A percentile compares a stretch with the other conserved stretches of the same genome.
phyloP scores from a whole-genome alignment of 148 eudicot species.

The Bassia scoparia region DNA sequence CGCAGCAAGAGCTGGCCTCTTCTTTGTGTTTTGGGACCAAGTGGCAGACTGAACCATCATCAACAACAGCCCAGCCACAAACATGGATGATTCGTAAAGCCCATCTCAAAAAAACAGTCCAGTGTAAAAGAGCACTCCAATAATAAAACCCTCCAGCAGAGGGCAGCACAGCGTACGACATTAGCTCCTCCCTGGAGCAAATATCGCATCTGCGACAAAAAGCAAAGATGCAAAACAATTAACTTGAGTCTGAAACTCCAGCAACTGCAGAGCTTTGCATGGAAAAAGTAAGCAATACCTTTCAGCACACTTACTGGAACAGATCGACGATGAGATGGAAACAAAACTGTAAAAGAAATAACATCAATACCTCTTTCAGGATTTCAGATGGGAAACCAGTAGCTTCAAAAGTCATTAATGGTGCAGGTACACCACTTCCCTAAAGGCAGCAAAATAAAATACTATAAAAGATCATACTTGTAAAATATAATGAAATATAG shows the following conservation, averaged over 20 bases:
- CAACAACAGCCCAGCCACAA: constrained; percentile 53
- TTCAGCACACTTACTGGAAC: constrained; percentile 32
- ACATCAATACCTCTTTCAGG: constrained; percentile 64
- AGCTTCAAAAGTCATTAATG: constrained; percentile 72
- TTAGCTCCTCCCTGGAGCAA: constrained; percentile 99
- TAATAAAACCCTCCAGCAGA: constrained; percentile 60
- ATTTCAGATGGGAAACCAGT: constrained; percentile 81
- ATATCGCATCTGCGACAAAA: constrained; percentile 99
- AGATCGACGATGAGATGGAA: constrained; percentile 21
- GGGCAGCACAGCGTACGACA: constrained; percentile 97
- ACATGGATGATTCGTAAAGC: constrained; percentile 74
- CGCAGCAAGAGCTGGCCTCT: constrained; percentile 69
- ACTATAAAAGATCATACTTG: background rate
- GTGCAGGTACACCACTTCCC: constrained; percentile 78
- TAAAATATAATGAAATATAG: too few relatives aligned
- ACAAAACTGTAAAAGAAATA: constrained; percentile 1
- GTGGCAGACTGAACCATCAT: constrained; percentile 78
- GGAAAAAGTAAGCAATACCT: constrained; percentile 25
- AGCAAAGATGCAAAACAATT: constrained; percentile 46
- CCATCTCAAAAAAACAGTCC: constrained; percentile 71
- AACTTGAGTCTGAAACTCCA: constrained; percentile 52
- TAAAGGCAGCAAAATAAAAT: constrained; percentile 19
- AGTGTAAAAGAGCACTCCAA: constrained; percentile 58
- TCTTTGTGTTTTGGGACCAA: constrained; percentile 61
- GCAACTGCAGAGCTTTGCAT: too few relatives aligned